phyloP scores from a whole-genome alignment of 495 filamentous ascomycete genomes.

The Trichoderma virens region DNA sequence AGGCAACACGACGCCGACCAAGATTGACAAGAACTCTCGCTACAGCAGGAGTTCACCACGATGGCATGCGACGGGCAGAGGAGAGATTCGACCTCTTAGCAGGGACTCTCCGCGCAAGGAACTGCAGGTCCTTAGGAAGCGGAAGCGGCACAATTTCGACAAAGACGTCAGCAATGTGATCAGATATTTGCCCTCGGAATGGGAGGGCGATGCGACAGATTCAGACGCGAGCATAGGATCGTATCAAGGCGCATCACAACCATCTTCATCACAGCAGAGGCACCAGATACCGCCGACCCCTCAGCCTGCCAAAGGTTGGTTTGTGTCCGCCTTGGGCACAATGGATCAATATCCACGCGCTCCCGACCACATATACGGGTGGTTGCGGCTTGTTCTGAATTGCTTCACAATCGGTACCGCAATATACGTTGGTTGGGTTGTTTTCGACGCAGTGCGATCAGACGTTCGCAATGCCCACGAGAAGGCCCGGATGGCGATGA shows the following conservation, averaged over 20 bases:
- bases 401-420: constrained; percentile 56
- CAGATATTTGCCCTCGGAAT: constrained; percentile 38
- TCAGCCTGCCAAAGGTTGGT: constrained; percentile 26
- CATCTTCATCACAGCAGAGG: constrained; percentile 6
- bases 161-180: constrained; percentile 32
- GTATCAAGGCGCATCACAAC: constrained; percentile 17
- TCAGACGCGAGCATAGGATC: constrained; percentile 21
- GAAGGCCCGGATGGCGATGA: constrained; percentile 52
- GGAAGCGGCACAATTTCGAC: constrained; percentile 34
- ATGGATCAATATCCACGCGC: constrained; percentile 74
- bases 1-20: constrained; percentile 23
- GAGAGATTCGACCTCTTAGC: constrained; percentile 29
- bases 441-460: constrained; percentile 60
- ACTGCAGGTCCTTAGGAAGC: constrained; percentile 34
- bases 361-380: constrained; percentile 79
- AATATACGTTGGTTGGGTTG: constrained; percentile 62
- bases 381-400: constrained; percentile 76
- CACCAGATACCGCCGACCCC: constrained; percentile 16
- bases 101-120: constrained; percentile 25
- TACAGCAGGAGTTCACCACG: constrained; percentile 28
- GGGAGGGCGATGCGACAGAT: constrained; percentile 48
- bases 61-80: constrained; percentile 40
- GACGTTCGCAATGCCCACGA: constrained; percentile 70
- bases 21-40: constrained; percentile 29
- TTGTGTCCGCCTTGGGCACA: constrained; percentile 54